phyloP scores from a whole-genome alignment of 371 early-diverging fungal genomes.

The Coemansia linderi region DNA sequence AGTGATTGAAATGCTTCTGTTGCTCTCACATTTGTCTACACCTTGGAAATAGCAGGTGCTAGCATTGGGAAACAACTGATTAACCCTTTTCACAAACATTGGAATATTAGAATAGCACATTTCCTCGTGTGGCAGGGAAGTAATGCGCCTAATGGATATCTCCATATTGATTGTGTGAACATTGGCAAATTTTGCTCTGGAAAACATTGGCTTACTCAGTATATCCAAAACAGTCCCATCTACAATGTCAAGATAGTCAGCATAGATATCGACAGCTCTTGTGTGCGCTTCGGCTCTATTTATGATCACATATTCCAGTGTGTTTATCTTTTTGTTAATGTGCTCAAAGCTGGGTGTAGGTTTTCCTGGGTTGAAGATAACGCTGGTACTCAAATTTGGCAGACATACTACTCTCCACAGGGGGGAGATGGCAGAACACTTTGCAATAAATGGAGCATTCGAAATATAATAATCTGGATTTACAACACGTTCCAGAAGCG shows the following conservation, averaged over 20 bases:
- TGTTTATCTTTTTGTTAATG: not conserved
- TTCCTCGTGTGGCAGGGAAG: not conserved
- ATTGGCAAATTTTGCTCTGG: not conserved
- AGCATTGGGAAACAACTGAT: conserved; percentile 1
- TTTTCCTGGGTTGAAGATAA: not conserved
- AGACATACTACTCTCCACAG: not conserved
- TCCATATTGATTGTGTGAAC: not conserved
- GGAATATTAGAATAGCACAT: not conserved
- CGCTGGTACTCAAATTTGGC: not conserved
- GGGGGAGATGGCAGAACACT: not conserved
- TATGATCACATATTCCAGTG: not conserved
- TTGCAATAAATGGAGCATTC: not conserved
- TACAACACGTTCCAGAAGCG: not conserved
- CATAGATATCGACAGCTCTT: not conserved
- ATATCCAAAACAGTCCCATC: not conserved
- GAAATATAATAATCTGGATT: not conserved
- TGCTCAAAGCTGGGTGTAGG: not conserved
- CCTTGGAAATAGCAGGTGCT: not conserved
- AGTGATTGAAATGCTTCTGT: not conserved
- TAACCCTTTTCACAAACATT: not conserved
- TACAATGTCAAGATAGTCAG: not conserved
- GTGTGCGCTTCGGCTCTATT: not conserved
- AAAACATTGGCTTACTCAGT: not conserved
- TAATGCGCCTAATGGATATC: not conserved
- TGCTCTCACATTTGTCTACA: not conserved